These are phyloP conservation scores for Elaphomyces granulatus DNA, from an alignment of 495 filamentous ascomycete species.

Conservation along the genomic window DNA sequence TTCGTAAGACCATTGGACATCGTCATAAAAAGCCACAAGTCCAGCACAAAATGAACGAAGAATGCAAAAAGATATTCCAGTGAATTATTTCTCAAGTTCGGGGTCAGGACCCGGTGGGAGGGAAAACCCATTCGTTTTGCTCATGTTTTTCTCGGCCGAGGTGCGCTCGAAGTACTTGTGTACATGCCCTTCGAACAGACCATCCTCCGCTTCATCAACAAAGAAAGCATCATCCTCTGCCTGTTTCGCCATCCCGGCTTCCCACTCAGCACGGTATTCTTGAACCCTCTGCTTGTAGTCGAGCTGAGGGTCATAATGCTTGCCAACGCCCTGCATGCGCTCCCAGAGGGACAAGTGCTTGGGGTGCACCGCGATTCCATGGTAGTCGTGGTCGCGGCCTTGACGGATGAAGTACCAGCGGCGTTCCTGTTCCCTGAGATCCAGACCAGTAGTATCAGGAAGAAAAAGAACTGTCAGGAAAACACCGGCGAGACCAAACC, in stretches of 20 bases:
- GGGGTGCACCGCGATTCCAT: constrained; percentile 76
- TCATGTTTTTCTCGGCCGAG: background rate
- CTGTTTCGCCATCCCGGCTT: constrained; percentile 34
- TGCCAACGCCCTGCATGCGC: constrained; percentile 51
- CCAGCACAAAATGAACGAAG: too few species aligned
- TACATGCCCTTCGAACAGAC: constrained; percentile 30
- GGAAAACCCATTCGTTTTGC: too few species aligned
- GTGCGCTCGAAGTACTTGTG: constrained; percentile 37
- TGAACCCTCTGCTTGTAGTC: constrained; percentile 68
- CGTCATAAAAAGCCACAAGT: too few species aligned
- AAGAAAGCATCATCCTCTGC: constrained; percentile 31
- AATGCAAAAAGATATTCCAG: too few species aligned
- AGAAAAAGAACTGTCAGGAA: constrained; percentile 66
- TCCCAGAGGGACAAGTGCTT: constrained; percentile 76
- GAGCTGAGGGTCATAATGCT: constrained; percentile 61
- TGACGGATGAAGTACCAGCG: constrained; percentile 67
- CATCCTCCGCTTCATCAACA: constrained; percentile 26
- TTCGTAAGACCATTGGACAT: too few species aligned
- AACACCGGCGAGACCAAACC: constrained; percentile 78
- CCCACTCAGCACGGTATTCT: constrained; percentile 61
- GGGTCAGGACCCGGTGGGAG: too few species aligned
- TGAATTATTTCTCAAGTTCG: too few species aligned
- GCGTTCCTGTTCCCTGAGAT: constrained; percentile 88
- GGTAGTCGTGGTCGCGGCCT: constrained; percentile 64
- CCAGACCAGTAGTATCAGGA: constrained; percentile 82